Evolutionary conservation across 2,329 filamentous ascomycete species (phyloP).

Genomic region (Ceratocystis albifundus): DNA sequence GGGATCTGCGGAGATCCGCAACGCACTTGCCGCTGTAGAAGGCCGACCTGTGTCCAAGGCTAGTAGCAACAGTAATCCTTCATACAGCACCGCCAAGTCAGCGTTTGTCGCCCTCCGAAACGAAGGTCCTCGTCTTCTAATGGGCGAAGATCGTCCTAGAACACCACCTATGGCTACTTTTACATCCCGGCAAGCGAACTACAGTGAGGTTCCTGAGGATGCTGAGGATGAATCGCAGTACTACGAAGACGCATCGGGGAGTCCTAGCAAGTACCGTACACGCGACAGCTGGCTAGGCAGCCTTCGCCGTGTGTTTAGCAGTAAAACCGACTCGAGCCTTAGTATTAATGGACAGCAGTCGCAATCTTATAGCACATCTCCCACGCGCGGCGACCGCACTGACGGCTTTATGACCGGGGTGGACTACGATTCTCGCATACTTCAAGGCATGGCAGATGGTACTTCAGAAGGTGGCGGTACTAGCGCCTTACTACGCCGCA

Average conservation of each 20-base stretch:
- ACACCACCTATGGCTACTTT: constrained; percentile 4
- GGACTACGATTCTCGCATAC: constrained; percentile 35
- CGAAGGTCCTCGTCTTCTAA: constrained; percentile 41
- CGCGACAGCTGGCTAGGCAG: constrained; percentile 57
- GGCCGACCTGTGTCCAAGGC: constrained; percentile 31
- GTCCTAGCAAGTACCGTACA: constrained; percentile 47
- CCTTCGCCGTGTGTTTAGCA: constrained; percentile 50
- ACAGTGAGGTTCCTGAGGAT: constrained; percentile 26
- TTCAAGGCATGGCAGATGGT: constrained; percentile 36
- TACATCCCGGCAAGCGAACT: constrained; percentile 24
- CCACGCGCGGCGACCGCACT: constrained; percentile 30
- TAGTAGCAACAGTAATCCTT: constrained; percentile 31
- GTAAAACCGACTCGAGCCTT: constrained; percentile 30
- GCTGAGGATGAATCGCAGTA: constrained; percentile 32
- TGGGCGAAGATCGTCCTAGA: constrained; percentile 26
- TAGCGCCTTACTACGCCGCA: constrained; percentile 39
- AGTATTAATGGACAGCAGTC: constrained; percentile 25
- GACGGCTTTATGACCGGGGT: constrained; percentile 28
- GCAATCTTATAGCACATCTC: constrained; percentile 22
- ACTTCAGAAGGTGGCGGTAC: constrained; percentile 23
- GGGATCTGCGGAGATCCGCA: constrained; percentile 22
- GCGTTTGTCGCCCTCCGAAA: constrained; percentile 42
- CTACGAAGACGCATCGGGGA: constrained; percentile 35
- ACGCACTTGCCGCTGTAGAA: constrained; percentile 24
- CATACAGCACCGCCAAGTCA: constrained; percentile 44